A percentile compares a stretch with the other conserved stretches of the same genome.
Conservation (phyloP, 2,329 filamentous ascomycete species). For the Stagonosporopsis tanaceti region DNA sequence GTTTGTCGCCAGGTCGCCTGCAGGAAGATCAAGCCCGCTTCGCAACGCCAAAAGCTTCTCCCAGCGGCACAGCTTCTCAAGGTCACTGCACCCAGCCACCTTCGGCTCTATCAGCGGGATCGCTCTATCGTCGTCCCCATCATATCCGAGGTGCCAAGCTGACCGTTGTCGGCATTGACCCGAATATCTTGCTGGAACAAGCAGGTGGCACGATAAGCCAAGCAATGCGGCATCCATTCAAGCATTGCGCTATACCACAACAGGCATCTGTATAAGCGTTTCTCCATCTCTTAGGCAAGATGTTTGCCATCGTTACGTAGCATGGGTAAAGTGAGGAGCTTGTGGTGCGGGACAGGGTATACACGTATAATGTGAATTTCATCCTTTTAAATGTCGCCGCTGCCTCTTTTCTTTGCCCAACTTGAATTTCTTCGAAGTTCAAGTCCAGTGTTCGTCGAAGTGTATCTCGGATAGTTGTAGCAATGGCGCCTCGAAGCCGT, state of each 20-base stretch:
- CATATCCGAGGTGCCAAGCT: conserved; percentile 14
- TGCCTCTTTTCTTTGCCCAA: not conserved
- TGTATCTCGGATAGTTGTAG: not conserved
- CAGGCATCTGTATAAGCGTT: conserved; percentile 35
- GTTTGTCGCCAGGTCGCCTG: not conserved
- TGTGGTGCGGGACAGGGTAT: conserved; percentile 1
- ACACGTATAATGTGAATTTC: conserved; percentile 1
- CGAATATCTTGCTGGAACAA: conserved; percentile 26
- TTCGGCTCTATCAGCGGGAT: not conserved
- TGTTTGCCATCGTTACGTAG: conserved; percentile 26
- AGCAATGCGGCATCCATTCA: conserved; percentile 18
- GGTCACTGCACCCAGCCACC: conserved; percentile 10
- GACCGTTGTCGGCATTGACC: conserved; percentile 3
- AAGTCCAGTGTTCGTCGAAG: conserved; percentile 1
- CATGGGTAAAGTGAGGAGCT: conserved; percentile 18
- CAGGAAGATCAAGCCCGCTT: not conserved
- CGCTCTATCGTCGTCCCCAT: conserved; percentile 2
- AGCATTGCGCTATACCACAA: conserved; percentile 30
- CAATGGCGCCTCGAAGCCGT: conserved; percentile 9
- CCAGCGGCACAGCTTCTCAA: not conserved
- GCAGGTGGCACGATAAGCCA: conserved; percentile 39
- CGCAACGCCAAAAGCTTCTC: not conserved
- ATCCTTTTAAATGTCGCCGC: conserved; percentile 2
- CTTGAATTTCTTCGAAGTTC: conserved; percentile 2
- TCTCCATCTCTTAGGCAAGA: conserved; percentile 19